Base-by-base conservation (phyloP, 129 eudicot genomes). In the Tagetes erecta region DNA sequence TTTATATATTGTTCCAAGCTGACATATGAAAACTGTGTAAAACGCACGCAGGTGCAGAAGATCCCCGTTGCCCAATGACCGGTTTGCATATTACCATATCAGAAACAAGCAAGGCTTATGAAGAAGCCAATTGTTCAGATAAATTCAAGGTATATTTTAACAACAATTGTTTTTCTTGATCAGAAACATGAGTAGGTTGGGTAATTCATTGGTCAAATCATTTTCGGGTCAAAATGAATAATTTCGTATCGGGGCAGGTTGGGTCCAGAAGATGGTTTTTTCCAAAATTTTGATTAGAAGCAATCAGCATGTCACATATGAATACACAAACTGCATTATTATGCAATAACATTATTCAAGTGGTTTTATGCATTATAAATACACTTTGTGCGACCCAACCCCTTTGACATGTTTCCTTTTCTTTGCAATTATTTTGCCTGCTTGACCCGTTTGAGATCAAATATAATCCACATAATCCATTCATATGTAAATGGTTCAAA, bases 31-130 rank as follows among this genome's bases (percentile, higher is more conserved):
- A 46, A 20, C 41, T 70, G 55, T 64, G 63, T 64, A 52, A 67
- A 38, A 46, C 49, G 8, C 30, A 37, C 9, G 60, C 89, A 94
- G 99, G 97, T 59, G 86, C 76, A 58, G 60, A 78, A 62, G 99
- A 94, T 72, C 96, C 97, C 27, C 90, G 99, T 40, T 91, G 97
- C 74, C 99, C 99, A 11, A 46, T 88, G 65, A 76, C 58, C 41
- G 99, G 99, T 67, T 82, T 94, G 76, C 92, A 85, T 9, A 64
- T 73, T 76, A 88, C 97, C 11, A 88, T 75, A 66, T 71, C 80
- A 57, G 82, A 75, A 72, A 85, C 86, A 40, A 8, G 20, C 33
- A 46, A 79, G 71, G 87, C 79, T 14, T 91, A 80, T 75, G 84
- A 87, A 75, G 73, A 82, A 27, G 86, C 87, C 58, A 12, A 67